Base-by-base conservation (phyloP, 176 grass and related monocot genomes). In the Avena eriantha region DNA sequence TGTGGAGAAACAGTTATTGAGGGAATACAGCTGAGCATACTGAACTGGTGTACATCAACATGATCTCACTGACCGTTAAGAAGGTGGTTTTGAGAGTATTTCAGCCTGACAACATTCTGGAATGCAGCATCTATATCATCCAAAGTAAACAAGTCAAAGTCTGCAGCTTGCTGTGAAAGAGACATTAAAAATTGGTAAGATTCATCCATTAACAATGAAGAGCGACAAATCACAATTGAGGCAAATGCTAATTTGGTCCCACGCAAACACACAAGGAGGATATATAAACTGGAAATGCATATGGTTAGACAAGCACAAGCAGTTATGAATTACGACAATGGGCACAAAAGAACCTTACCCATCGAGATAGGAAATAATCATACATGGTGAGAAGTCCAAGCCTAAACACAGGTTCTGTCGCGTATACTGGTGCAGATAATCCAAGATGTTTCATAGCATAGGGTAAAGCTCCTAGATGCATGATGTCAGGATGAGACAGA, bases 321-420 rank as follows among this genome's bases (percentile, higher is more conserved):
- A 46, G 56, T 57, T 70, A 74, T 39, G 65, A 80, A 86, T 61
- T 26, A 85, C 70, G 67, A 71, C 55, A 80, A 73, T 48, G 41
- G 54, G 7, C 23, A 9, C 57, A 56, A 58, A 54, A 56, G 79
- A 77, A 83, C 48, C 95, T 95, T 98, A 98, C 95, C 91, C 87
- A 87, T 91, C 88, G 86, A 85, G 96, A 98, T 78, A 95, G 84
- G 70, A 84, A 95, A 76, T 95, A 86, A 80, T 98, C 96, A 41
- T 98, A 98, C 93, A 98, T 94, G 80, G 96, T 98, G 65, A 98
- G 79, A 95, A 98, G 93, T 60, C 96, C 96, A 86, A 98, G 93
- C 81, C 96, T 90, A 92, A 80, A 98, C 39, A 98, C 96, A 61
- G 93, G 96, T 77, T 98, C 96, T 76, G 96, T 95, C 33, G 92